These are phyloP conservation scores for Apiospora kogelbergensis DNA, from an alignment of 2,329 filamentous ascomycete genomes.

Conservation along the genomic window DNA sequence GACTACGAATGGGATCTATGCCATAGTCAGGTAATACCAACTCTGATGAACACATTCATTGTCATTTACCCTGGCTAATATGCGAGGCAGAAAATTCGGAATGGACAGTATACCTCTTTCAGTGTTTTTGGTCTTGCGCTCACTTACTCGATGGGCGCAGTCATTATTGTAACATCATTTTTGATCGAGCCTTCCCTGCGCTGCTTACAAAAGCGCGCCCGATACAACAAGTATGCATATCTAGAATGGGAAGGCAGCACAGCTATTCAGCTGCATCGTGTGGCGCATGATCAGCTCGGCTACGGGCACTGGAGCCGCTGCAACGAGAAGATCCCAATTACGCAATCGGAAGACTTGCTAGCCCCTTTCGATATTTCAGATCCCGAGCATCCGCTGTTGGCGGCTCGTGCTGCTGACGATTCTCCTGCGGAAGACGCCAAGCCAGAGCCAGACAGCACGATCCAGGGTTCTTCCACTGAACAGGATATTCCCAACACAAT, in stretches of 20 bases:
- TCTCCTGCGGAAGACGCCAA: too few species aligned
- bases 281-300: background rate
- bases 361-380: background rate
- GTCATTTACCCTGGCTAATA: too few species aligned
- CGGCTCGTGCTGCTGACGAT: too few species aligned
- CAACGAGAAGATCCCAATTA: background rate
- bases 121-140: background rate
- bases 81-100: background rate
- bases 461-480: too few species aligned
- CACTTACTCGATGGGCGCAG: background rate
- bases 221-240: background rate
- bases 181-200: background rate
- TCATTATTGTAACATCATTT: background rate
- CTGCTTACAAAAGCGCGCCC: background rate
- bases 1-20: background rate
- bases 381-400: too few species aligned
- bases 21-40: background rate
- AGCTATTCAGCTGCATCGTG: background rate
- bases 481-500: too few species aligned
- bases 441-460: too few species aligned
- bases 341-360: background rate
- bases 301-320: background rate
- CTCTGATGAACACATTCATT: background rate
- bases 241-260: background rate
- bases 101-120: background rate